Evolutionary conservation across 2,329 filamentous ascomycete genomes (phyloP).

Genomic region (Sclerotinia trifoliorum): DNA sequence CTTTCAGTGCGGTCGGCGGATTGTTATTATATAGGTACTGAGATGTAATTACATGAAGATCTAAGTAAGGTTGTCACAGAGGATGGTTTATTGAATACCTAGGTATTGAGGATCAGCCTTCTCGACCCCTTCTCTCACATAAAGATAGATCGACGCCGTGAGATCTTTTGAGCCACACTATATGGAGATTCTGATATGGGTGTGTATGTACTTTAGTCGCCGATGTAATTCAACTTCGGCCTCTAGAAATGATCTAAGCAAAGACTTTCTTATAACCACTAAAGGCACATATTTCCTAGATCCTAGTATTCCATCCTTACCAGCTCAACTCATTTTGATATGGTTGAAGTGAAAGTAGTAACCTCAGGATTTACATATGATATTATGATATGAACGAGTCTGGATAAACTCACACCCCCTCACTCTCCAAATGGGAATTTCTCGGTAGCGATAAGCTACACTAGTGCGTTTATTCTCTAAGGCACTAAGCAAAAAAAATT

Average conservation of each 20-base stretch:
- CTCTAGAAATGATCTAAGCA: not conserved
- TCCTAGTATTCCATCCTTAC: no score
- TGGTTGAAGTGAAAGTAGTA: not conserved
- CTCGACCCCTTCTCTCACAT: not conserved
- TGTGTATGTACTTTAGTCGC: not conserved
- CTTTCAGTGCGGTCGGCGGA: not conserved
- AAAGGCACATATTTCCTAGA: no score
- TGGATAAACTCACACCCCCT: not conserved
- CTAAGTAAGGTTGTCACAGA: no score
- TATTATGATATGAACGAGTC: not conserved
- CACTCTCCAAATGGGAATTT: not conserved
- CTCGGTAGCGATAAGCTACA: slow-evolving; percentile 25
- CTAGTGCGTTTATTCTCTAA: slow-evolving; percentile 19
- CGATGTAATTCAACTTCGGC: not conserved
- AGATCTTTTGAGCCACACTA: not conserved
- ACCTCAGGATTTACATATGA: not conserved
- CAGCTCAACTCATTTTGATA: not conserved
- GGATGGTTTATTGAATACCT: not conserved
- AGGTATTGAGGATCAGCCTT: not conserved
- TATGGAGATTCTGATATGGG: not conserved
- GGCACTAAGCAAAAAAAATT: slow-evolving; percentile 22
- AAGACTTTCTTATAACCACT: no score
- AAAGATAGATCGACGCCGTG: not conserved
- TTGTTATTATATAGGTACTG: not conserved
- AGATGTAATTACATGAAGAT: not conserved